Evolutionary conservation across 2,329 filamentous ascomycete genomes (phyloP), one percentile per base, ranked within the genome.

Genomic region (Aureobasidium uvarum): DNA sequence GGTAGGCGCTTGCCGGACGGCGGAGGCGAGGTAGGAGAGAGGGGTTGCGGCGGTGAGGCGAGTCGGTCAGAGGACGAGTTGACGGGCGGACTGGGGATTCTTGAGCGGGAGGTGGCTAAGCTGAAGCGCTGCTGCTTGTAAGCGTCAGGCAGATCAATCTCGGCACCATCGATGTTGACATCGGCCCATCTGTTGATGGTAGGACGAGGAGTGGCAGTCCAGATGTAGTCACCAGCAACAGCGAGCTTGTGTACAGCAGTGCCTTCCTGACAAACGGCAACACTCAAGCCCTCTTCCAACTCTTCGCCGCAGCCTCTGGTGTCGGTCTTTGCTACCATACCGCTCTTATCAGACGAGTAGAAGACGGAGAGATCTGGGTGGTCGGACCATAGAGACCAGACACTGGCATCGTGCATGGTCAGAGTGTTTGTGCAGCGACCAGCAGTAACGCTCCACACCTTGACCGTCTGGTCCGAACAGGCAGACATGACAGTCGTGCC

Each of bases 391-490:
- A 99, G 82, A 1, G 92, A 96, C 95, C 95, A 99, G 25, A 99
- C 91, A 74, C 93, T 97, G 74, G 96, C 92, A 74, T 96, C 96
- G 79, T 99, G 95, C 95, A 99, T 99, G 64, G 93, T 97, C 71
- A 99, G 85, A 0, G 95, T 99, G 77, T 97, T 92, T 89, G 98
- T 94, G 82, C 95, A 99, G 71, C 95, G 85, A 64, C 95, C 95
- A 25, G 92, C 94, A 13, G 91, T 95, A 71, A 98, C 88, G 70
- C 93, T 97, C 95, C 95, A 99, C 66, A 98, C 87, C 80, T 99
- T 99, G 80, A 99, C 89, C 0, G 95, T 98, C 78, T 96, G 92
- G 76, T 99, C 95, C 1, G 94, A 94, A 71, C 93, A 96, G 16
- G 92, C 93, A 0, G 94, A 96, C 82, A 99, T 86, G 71, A 99